Percentiles rank a stretch among this genome's conserved stretches.
Conservation (phyloP, 345 rosid species). For the Citrus glauca region DNA sequence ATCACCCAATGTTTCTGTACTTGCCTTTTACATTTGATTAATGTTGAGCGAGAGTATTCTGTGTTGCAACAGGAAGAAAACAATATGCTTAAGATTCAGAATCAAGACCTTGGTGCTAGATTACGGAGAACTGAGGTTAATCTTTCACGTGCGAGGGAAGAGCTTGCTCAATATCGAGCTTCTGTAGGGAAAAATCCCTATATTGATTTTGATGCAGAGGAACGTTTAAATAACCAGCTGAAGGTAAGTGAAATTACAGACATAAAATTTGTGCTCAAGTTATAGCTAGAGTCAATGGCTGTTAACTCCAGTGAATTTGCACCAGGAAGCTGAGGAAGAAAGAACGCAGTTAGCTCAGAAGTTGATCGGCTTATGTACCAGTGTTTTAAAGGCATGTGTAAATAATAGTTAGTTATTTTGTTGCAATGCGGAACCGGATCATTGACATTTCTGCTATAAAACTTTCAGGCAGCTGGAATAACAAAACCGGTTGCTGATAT, state of each 20-base stretch:
- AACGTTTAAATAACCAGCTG: constrained; percentile 44
- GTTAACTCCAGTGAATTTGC: constrained; percentile 5
- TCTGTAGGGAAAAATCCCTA: constrained; percentile 51
- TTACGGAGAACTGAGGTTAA: constrained; percentile 50
- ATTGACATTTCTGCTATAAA: not conserved
- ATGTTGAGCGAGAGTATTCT: not conserved
- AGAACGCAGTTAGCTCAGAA: constrained; percentile 63
- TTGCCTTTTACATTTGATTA: not conserved
- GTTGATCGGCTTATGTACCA: constrained; percentile 62
- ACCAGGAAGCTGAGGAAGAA: constrained; percentile 68
- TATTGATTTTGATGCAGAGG: constrained; percentile 54
- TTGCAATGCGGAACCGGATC: not conserved
- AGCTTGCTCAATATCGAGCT: constrained; percentile 67
- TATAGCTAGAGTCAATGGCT: not conserved
- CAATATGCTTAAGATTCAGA: constrained; percentile 63
- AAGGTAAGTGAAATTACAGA: constrained; percentile 35
- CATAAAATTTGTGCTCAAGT: not conserved
- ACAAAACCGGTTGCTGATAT: constrained; percentile 46
- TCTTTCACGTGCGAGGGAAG: constrained; percentile 70
- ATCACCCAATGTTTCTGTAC: not conserved
- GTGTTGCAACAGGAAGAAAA: constrained; percentile 77
- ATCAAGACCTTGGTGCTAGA: constrained; percentile 68
- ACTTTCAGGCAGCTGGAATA: constrained; percentile 59
- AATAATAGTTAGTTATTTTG: not conserved
- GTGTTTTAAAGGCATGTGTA: constrained; percentile 56